These are phyloP conservation scores for Diphasiastrum complanatum DNA, from an alignment of 83 land plant species.

Conservation along the genomic window DNA sequence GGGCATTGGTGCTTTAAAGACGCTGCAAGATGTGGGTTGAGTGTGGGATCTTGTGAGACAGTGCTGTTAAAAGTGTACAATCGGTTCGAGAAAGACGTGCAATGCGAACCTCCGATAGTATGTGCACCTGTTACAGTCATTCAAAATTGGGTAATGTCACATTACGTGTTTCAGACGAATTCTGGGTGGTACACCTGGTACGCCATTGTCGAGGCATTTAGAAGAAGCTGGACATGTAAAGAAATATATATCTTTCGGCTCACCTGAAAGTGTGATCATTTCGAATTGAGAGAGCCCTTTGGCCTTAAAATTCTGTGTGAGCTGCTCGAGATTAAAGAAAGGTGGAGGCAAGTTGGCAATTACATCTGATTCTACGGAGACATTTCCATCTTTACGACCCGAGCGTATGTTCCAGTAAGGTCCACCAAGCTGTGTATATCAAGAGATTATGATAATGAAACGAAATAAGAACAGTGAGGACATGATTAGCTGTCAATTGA, in stretches of 20 bases:
- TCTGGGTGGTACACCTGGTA: too few relatives aligned
- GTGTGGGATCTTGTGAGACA: background rate
- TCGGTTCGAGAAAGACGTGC: background rate
- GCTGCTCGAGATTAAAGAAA: background rate
- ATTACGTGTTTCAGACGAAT: too few relatives aligned
- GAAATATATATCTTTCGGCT: background rate
- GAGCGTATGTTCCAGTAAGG: constrained; percentile 12
- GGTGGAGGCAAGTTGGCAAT: background rate
- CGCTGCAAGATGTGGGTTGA: constrained; percentile 3
- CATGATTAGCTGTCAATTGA: background rate
- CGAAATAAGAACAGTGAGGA: background rate
- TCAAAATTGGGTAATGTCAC: too few relatives aligned
- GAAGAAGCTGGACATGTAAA: background rate
- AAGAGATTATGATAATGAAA: too few relatives aligned
- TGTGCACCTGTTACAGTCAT: constrained; percentile 37
- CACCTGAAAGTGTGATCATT: background rate
- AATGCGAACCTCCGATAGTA: constrained; percentile 25
- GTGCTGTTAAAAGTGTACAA: too few relatives aligned
- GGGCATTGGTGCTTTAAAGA: constrained; percentile 15
- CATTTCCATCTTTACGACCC: constrained; percentile 18
- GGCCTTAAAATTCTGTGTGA: background rate
- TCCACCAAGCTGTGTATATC: constrained; percentile 14
- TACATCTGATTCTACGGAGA: constrained; percentile 7
- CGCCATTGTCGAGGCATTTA: too few relatives aligned
- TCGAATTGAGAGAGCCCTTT: background rate